Conservation (phyloP, 2,329 filamentous ascomycete species). For the Akanthomyces lecanii region DNA sequence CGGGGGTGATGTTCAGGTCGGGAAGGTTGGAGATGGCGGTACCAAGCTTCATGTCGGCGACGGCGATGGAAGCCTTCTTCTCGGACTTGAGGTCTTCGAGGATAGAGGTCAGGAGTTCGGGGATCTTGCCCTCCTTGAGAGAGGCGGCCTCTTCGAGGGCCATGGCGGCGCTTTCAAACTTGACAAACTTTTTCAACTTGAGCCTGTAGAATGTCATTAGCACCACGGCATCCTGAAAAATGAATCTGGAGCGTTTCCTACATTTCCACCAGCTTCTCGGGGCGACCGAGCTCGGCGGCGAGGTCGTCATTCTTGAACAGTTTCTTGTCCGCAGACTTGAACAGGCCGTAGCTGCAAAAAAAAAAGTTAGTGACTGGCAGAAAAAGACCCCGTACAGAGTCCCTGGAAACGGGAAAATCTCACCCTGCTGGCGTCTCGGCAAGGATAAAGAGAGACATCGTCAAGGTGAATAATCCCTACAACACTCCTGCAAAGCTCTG, state of each 20-base stretch:
- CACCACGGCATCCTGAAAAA: constrained; percentile 13
- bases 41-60: constrained; percentile 88
- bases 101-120: constrained; percentile 74
- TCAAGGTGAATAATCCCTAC: constrained; percentile 35
- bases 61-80: constrained; percentile 92
- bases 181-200: constrained; percentile 94
- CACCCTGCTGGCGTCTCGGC: constrained; percentile 84
- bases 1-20: constrained; percentile 75
- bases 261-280: constrained; percentile 83
- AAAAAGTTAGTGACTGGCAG: constrained; percentile 28
- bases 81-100: constrained; percentile 92
- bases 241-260: constrained; percentile 46
- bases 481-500: constrained; percentile 29
- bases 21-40: constrained; percentile 91
- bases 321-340: constrained; percentile 99
- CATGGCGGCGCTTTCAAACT: constrained; percentile 89
- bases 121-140: constrained; percentile 91
- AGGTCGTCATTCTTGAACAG: constrained; percentile 84
- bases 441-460: constrained; percentile 87
- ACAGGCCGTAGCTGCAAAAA: constrained; percentile 77
- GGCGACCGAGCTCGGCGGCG: constrained; percentile 66
- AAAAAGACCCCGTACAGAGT: constrained; percentile 8
- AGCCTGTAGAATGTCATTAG: constrained; percentile 49
- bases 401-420: constrained; percentile 30
- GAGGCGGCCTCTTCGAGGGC: constrained; percentile 88